These are phyloP conservation scores for Termitomyces sp. DNA, from an alignment of 768 basidiomycete species.

Conservation along the genomic window DNA sequence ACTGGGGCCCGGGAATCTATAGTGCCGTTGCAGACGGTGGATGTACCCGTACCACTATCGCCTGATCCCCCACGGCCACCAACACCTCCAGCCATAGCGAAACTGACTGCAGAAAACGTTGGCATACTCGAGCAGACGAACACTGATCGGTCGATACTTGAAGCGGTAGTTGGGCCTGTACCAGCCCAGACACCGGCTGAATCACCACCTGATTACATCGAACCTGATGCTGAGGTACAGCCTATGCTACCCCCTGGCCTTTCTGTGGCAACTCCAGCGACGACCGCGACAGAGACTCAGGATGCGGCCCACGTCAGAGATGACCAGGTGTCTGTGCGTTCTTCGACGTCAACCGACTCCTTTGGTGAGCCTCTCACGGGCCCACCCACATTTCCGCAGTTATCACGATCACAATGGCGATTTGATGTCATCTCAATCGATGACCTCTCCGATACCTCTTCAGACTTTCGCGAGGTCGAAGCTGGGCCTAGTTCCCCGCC, in stretches of 20 bases:
- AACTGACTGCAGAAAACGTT: background rate
- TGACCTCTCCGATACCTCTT: conserved; percentile 77
- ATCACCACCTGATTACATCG: background rate
- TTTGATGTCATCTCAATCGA: conserved; percentile 78
- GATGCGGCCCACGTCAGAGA: background rate
- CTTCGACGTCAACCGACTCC: conserved; percentile 46
- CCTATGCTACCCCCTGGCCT: conserved; percentile 1
- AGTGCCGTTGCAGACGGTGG: background rate
- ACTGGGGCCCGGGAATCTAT: conserved; percentile 56
- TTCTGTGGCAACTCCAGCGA: background rate
- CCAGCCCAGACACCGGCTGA: background rate
- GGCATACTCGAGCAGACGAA: background rate
- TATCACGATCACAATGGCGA: conserved; percentile 46
- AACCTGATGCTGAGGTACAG: background rate
- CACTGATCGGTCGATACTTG: no score
- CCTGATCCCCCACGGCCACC: conserved; percentile 7
- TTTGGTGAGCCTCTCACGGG: conserved; percentile 41
- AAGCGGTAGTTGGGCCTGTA: background rate
- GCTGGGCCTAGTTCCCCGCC: conserved; percentile 38
- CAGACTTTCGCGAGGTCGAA: conserved; percentile 37
- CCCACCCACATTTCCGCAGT: conserved; percentile 34
- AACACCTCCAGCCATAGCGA: background rate
- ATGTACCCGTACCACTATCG: conserved; percentile 3
- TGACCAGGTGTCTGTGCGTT: conserved; percentile 34
- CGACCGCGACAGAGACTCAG: background rate